Conservation (phyloP, 495 filamentous ascomycete species). For the Daldinia caldariorum region DNA sequence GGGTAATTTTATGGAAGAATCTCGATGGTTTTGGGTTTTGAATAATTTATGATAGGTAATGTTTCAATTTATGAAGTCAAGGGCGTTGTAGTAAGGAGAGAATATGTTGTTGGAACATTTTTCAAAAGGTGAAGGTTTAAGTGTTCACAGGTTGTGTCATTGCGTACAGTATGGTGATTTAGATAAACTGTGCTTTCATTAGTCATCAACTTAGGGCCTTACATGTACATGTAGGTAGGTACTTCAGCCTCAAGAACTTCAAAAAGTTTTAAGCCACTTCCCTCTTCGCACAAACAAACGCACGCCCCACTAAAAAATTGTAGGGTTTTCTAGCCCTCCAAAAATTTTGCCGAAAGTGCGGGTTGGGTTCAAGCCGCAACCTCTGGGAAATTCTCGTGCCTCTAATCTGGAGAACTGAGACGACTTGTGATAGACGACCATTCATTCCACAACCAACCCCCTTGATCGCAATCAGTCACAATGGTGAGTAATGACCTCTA, state of each 20-base stretch:
- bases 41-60: too few species aligned
- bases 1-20: too few species aligned
- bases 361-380: constrained; percentile 30
- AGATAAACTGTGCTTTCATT: too few species aligned
- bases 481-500: constrained; percentile 62
- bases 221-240: not conserved
- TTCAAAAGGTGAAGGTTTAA: too few species aligned
- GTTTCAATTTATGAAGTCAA: too few species aligned
- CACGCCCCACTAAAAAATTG: constrained; percentile 33
- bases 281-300: constrained; percentile 14
- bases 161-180: too few species aligned
- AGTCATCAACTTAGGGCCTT: too few species aligned
- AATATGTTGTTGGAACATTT: too few species aligned
- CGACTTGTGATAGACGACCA: constrained; percentile 45
- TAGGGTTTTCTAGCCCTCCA: constrained; percentile 63
- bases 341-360: constrained; percentile 60
- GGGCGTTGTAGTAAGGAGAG: too few species aligned
- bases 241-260: not conserved
- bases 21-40: too few species aligned
- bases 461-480: constrained; percentile 72
- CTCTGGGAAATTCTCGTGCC: constrained; percentile 47
- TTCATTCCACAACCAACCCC: constrained; percentile 36
- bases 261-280: not conserved
- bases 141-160: too few species aligned
- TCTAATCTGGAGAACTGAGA: constrained; percentile 48